Base-by-base conservation (phyloP, 2,329 filamentous ascomycete genomes). In the Fusarium oligoseptatum region DNA sequence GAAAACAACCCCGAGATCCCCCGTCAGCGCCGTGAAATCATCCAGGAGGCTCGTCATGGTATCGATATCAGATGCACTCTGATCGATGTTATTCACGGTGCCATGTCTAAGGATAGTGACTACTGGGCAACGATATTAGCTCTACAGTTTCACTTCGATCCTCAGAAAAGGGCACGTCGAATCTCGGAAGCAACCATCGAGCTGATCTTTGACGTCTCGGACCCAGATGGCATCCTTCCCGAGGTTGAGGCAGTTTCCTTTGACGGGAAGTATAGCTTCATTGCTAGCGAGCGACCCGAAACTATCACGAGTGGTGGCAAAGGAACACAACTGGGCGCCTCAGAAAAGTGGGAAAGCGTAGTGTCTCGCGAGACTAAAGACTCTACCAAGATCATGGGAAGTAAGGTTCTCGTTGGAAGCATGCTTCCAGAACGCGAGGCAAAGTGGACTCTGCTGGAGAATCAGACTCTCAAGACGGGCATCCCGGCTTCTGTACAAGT, bases 11-110 rank as follows among this genome's bases (percentile, higher is more conserved):
- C 73, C 3, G 9, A 20, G 17, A 43, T 66, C 7, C 73, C 60
- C 4, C 72, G 72, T n/a, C 73, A 75, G 36, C 60, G 69, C 4
- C 48, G 64, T 10, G 66, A 71, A 4, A 45, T 70, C 20, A 72
- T 68, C 3, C 48, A 66, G n/a, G n/a, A 61, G 22, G 52, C 34
- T 11, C 50, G 66, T 9, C 52, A 56, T 36, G 66, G 48, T 10
- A 24, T 75, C 0, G 65, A 75, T 0, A 67, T 75, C 34, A 61
- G 61, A 5, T 75, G 72, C 48, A 61, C 41, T 0, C 43, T 71
- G 0, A 56, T 69, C 34, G 60, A 67, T 6, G 45, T 60, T 0
- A 4, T 66, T 6, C 66, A 68, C n/a, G 66, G 66, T 7, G 60
- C 64, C 0, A 66, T 74, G n/a, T 72, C 67, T 4, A 60, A 63